A percentile compares a stretch with the other conserved stretches of the same genome.
These are phyloP conservation scores for Basipetospora chlamydospora DNA, from an alignment of 2,329 filamentous ascomycete species.

Conservation along the genomic window DNA sequence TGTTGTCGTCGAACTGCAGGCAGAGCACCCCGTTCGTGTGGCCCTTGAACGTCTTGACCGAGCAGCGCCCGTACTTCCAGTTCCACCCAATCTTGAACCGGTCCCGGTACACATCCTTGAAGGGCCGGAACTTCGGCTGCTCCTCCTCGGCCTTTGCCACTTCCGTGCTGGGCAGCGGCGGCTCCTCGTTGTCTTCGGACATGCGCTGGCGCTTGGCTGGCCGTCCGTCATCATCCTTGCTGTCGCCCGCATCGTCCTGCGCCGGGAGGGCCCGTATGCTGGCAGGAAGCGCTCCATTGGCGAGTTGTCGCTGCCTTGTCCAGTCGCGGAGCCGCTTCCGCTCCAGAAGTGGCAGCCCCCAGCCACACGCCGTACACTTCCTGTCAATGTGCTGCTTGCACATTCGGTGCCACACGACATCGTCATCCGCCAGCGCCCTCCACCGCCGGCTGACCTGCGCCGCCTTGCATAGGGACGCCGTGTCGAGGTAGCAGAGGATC, in stretches of 20 bases:
- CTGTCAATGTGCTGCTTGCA: conserved; percentile 93
- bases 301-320: conserved; percentile 67
- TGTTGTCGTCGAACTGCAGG: conserved; percentile 61
- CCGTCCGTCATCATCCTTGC: conserved; percentile 16
- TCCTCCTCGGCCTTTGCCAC: conserved; percentile 15
- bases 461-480: conserved; percentile 85
- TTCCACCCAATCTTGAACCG: conserved; percentile 91
- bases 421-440: conserved; percentile 84
- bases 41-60: conserved; percentile 69
- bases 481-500: conserved; percentile 85
- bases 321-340: conserved; percentile 76
- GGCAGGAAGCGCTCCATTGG: conserved; percentile 11
- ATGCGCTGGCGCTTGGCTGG: conserved; percentile 20
- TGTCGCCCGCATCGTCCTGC: conserved; percentile 12
- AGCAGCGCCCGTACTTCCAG: conserved; percentile 90
- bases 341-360: conserved; percentile 82
- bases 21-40: conserved; percentile 59
- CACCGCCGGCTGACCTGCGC: conserved; percentile 85
- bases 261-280: not conserved
- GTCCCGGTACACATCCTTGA: conserved; percentile 96
- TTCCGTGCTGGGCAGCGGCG: not conserved
- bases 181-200: conserved; percentile 5
- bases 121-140: conserved; percentile 46
- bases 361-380: conserved; percentile 90
- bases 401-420: conserved; percentile 95